Conservation (phyloP, 129 eudicot species). For the Escallonia herrerae region DNA sequence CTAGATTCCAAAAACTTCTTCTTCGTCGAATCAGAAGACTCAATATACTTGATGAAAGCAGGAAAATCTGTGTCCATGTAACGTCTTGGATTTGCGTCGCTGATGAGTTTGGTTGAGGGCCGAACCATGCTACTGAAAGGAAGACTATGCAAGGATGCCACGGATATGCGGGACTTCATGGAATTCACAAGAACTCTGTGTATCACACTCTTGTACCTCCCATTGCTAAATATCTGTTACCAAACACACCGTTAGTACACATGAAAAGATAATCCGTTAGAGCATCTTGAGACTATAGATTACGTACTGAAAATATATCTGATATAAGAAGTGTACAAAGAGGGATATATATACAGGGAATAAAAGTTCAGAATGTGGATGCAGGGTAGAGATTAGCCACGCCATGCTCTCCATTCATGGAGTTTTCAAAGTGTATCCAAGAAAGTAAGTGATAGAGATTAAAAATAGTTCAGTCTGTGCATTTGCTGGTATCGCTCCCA, state of each 20-base stretch:
- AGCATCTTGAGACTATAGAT: too few species aligned
- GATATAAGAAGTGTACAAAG: too few species aligned
- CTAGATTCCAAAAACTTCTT: conserved; percentile 62
- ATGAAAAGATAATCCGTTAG: background rate
- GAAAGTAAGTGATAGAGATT: too few species aligned
- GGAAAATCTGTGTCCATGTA: conserved; percentile 60
- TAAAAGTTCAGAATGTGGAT: too few species aligned
- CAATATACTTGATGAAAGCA: conserved; percentile 36
- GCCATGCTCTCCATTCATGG: too few species aligned
- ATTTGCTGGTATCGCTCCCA: too few species aligned
- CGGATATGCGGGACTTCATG: conserved; percentile 37
- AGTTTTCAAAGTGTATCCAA: too few species aligned
- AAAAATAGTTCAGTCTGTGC: too few species aligned
- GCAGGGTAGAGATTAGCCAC: too few species aligned
- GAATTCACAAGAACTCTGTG: conserved; percentile 72
- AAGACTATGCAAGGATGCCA: conserved; percentile 71
- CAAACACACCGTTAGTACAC: background rate
- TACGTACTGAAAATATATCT: too few species aligned
- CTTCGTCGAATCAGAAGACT: conserved; percentile 39
- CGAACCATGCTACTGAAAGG: conserved; percentile 34
- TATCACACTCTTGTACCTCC: conserved; percentile 66
- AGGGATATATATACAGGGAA: too few species aligned
- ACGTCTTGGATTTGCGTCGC: conserved; percentile 40
- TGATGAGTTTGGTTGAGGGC: conserved; percentile 41
- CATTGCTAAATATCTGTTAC: conserved; percentile 71